Evolutionary conservation across 139 green algal genomes (phyloP), one percentile per base, ranked within the genome.

Genomic region (Coccomyxa sp.): DNA sequence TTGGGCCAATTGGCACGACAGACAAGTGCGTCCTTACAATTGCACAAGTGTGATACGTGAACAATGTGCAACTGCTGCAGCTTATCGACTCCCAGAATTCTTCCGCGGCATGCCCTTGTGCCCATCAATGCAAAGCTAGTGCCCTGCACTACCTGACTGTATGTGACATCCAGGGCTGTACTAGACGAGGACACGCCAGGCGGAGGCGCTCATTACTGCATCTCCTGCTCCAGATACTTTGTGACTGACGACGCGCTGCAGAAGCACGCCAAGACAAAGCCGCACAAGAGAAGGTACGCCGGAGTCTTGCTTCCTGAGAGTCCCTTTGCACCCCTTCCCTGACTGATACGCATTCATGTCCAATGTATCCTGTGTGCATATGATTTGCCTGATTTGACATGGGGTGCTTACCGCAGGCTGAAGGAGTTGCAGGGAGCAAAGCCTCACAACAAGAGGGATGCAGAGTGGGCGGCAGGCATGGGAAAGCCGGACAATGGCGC

Each of bases 381-480:
- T 40, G 36, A 71, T 70, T 10, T 70, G 7, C 16, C 38, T 68
- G 8, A 18, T 58, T 24, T 2, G 29, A 39, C 9, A 29, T 72
- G 41, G 50, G 37, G 10, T 1, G 35, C 8, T 34, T 22, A 22
- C 27, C 71, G 72, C 84, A 90, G 87, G 54, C 80, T 90, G 8
- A 94, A 95, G 79, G 80, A 86, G 84, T 83, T 97, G n/a, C 64
- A 84, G 77, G 87, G 78, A n/a, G 85, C 81, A 1, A 82, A 85
- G 80, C 93, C 93, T 39, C 93, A 97, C 85, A 91, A 92, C 70
- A 88, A 95, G 78, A 55, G 70, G 1, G 93, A 97, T 74, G 92
- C 93, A n/a, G 93, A 96, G 36, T 83, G 83, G 75, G 93, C 93
- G 22, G 89, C 79, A 0, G 88, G 89, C 68, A 92, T 97, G 89